Base-by-base conservation (phyloP, 345 rosid species). In the Punica granatum region DNA sequence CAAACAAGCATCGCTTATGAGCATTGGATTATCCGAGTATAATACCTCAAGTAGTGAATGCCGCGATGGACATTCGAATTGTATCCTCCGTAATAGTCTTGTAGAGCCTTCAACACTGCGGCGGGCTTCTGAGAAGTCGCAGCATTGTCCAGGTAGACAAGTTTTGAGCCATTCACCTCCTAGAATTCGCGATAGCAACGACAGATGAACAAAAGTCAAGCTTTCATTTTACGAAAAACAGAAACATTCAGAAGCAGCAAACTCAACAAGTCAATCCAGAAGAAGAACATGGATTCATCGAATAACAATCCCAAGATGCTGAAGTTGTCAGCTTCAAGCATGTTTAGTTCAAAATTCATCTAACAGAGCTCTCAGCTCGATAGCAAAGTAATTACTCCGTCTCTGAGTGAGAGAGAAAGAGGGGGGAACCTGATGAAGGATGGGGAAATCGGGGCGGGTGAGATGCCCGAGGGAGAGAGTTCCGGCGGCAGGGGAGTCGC, bases 71-170 rank as follows among this genome's bases (percentile, higher is more conserved):
- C 97, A 62, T 93, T 93, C 5, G 98, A 88, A 84, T 93, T 90
- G 65, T 83, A 84, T 64, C 83, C 68, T 74, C 82, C 87, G 19
- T 90, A 93, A 72, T 93, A 93, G 15, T 77, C 78, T 78, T 81
- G 89, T 49, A 93, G 74, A 19, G 97, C 85, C 21, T 90, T 86
- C 76, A 93, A 54, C 33, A 93, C 96, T 33, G 80, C 72, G 46
- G 64, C 64, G 4, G 98, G 98, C 72, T 93, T 93, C 81, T 93
- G 98, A 37, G 98, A 93, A 48, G 97, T 93, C n/a, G 98, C 97
- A 26, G 94, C 98, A 72, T 83, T 93, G 72, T 93, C 98, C 64
- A 93, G 79, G 86, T 90, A 93, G 44, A 93, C 90, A 33, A 93
- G 97, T 70, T 84, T 85, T 23, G 86, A 80, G 30, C 96, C 97